Evolutionary conservation across 2,329 filamentous ascomycete species (phyloP), one percentile per base, ranked within the genome.

Genomic region (Claviceps quebecensis): DNA sequence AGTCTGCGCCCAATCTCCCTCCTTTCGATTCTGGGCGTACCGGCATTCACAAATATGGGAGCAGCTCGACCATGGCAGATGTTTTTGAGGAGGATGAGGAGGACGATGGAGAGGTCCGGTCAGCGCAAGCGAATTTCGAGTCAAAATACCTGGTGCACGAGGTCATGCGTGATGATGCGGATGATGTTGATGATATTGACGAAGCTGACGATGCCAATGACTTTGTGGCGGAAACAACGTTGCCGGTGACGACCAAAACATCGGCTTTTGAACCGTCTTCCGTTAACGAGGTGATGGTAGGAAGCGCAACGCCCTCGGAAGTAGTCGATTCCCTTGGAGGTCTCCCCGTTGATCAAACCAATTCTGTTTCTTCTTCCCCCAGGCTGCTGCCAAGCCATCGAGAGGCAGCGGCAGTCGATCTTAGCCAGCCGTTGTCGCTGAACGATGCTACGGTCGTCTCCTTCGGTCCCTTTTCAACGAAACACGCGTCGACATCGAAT

Each of bases 41-140:
- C n/a, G 73, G 73, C 29, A 77, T 83, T 50, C 75, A 78, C 53
- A 74, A 80, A 16, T 81, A 82, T 49, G 77, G 76, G 40, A 84
- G 81, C 63, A 80, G 78, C 57, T 81, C 83, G 0, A 83, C 83
- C 0, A 90, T 93, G 86, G 86, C 83, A 0, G 87, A 91, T 62
- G 87, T 93, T 1, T 93, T 91, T 56, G 87, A 93, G 61, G 87
- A 91, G 59, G 86, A 90, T 29, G 86, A 89, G 56, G 83, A 87
- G 59, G 75, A 78, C 3, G 70, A 89, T 56, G 83, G 87, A 58
- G 75, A 78, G 4, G 69, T 68, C 58, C n/a, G 37, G 6, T 19
- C 36, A 17, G 34, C 34, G 26, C 44, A 45, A 4, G 14, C 16
- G 5, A 38, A 29, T 17, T 6, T 23, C n/a, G 48, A 29, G 22